Evolutionary conservation across 441 rosid genomes (phyloP).

Genomic region (Rhodomyrtus psidioides): DNA sequence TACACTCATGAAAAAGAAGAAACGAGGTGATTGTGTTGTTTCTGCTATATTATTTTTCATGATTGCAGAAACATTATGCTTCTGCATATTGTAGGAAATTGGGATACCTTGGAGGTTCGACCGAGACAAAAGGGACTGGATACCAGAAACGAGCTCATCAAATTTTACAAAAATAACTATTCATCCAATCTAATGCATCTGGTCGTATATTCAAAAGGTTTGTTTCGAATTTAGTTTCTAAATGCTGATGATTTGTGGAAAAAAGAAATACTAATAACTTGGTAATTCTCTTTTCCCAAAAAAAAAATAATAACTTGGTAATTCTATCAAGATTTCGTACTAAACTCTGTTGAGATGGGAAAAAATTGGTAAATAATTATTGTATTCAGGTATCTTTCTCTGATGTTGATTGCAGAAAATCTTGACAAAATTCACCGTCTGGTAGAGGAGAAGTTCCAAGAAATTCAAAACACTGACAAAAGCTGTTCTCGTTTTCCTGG

Average conservation of each 20-base stretch:
- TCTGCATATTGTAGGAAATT: constrained; percentile 44
- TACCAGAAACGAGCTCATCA: constrained; percentile 70
- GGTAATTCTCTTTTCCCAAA: too few species aligned
- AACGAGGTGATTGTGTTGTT: neutral
- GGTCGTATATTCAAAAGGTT: constrained; percentile 81
- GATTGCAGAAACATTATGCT: neutral
- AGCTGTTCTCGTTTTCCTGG: constrained; percentile 50
- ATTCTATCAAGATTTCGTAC: neutral
- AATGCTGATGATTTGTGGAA: neutral
- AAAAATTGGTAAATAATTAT: neutral
- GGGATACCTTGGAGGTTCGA: constrained; percentile 79
- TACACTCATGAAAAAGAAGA: neutral
- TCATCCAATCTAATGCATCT: constrained; percentile 92
- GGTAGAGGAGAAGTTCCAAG: constrained; percentile 65
- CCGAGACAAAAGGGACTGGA: constrained; percentile 78
- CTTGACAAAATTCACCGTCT: constrained; percentile 60
- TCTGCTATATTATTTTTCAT: neutral
- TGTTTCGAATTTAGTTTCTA: constrained; percentile 4
- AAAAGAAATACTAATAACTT: neutral
- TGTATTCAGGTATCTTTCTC: neutral
- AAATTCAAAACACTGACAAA: constrained; percentile 50
- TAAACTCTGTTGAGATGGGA: neutral
- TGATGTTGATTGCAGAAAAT: constrained; percentile 39
- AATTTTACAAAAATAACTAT: constrained; percentile 71
- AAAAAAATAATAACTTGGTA: neutral